Conservation (phyloP, 108 stramenopile species). For the Discostella stelligeroides region DNA sequence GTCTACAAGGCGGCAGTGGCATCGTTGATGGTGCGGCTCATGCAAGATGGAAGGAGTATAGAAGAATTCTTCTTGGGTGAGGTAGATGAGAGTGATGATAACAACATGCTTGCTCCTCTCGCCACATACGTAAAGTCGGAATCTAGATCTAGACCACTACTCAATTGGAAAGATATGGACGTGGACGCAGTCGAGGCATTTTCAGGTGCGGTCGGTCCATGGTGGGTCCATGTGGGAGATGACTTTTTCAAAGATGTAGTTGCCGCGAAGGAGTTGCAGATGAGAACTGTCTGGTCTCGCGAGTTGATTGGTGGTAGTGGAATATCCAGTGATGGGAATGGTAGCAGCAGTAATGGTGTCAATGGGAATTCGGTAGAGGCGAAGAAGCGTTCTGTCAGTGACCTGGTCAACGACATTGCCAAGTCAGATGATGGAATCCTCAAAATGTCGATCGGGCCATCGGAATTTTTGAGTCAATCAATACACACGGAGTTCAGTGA, state of each 20-base stretch:
- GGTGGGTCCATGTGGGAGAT: conserved; percentile 89
- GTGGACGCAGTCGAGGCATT: conserved; percentile 28
- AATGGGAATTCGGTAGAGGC: not conserved
- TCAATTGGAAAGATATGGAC: conserved; percentile 35
- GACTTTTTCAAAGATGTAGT: conserved; percentile 89
- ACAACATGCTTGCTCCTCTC: no score
- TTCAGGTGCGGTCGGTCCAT: conserved; percentile 65
- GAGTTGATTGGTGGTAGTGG: conserved; percentile 61
- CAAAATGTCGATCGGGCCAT: conserved; percentile 40
- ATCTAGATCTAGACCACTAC: not conserved
- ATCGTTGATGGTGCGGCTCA: conserved; percentile 25
- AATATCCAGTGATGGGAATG: not conserved
- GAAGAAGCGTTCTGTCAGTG: conserved; percentile 24
- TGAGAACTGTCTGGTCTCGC: conserved; percentile 79
- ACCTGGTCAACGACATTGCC: conserved; percentile 38
- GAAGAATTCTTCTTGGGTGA: conserved; percentile 45
- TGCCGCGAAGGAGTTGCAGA: conserved; percentile 72
- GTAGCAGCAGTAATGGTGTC: not conserved
- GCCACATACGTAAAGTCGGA: not conserved
- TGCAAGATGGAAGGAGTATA: conserved; percentile 27
- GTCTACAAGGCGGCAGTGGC: conserved; percentile 69
- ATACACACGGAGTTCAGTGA: conserved; percentile 44
- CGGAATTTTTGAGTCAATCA: conserved; percentile 38
- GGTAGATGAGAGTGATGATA: not conserved
- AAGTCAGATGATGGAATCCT: conserved; percentile 32